A percentile compares a stretch with the other conserved stretches of the same genome.
phyloP scores from a whole-genome alignment of 2,329 filamentous ascomycete species.

The Aureobasidium subglaciale region DNA sequence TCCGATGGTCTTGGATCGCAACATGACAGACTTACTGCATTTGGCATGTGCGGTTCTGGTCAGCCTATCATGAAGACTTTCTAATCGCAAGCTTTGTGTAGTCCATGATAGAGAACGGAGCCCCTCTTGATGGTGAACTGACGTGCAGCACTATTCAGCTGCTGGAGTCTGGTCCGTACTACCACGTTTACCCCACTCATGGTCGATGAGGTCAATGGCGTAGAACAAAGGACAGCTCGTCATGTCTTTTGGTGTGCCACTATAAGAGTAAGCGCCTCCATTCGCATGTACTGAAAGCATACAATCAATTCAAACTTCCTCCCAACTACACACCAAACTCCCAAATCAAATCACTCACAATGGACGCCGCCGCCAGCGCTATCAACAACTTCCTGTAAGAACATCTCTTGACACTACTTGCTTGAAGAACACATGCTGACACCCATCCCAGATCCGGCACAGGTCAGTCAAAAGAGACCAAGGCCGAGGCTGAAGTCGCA shows the following conservation, averaged over 20 bases:
- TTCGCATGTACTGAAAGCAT: neutral
- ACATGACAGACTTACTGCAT: too few species aligned
- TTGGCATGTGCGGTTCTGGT: too few species aligned
- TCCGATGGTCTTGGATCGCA: too few species aligned
- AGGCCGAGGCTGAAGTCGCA: neutral
- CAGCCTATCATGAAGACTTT: too few species aligned
- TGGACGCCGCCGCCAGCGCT: conserved; percentile 61
- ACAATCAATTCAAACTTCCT: neutral
- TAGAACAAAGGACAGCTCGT: neutral
- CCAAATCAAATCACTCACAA: conserved; percentile 28
- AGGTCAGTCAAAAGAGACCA: neutral
- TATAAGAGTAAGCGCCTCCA: neutral
- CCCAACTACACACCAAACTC: neutral
- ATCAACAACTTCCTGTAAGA: conserved; percentile 52
- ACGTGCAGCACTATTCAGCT: too few species aligned
- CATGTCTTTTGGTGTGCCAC: neutral
- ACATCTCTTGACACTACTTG: neutral
- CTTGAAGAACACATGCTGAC: neutral
- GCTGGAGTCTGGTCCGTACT: too few species aligned
- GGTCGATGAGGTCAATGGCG: neutral
- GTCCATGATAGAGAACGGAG: too few species aligned
- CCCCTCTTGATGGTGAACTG: too few species aligned
- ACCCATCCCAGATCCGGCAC: neutral
- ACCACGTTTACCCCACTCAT: neutral
- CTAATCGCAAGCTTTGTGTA: too few species aligned